phyloP scores from a whole-genome alignment of 805 yeast species.

The Ogataea siamensis region DNA sequence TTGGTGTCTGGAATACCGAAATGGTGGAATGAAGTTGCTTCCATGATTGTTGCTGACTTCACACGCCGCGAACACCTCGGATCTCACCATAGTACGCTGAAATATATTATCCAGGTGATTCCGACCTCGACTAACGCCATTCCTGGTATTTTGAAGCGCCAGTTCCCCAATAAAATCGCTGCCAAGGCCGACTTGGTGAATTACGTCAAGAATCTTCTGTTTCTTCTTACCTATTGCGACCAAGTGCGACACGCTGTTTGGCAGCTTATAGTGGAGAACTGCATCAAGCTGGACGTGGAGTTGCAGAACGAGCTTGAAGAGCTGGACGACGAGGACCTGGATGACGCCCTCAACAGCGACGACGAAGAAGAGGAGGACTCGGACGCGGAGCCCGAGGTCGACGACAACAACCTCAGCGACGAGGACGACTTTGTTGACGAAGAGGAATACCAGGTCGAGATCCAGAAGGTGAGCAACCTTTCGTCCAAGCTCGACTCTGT shows the following conservation, averaged over 20 bases:
- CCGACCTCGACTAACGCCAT: conserved; percentile 79
- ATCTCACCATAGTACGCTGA: conserved; percentile 64
- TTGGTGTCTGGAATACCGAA: conserved; percentile 83
- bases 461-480: conserved; percentile 49
- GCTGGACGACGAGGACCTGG: conserved; percentile 69
- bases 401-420: conserved; percentile 32
- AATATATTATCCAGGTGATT: conserved; percentile 62
- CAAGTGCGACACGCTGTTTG: conserved; percentile 75
- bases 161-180: conserved; percentile 80
- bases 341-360: conserved; percentile 38
- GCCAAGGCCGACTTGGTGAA: conserved; percentile 51
- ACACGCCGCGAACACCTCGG: conserved; percentile 16
- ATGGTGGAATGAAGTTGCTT: conserved; percentile 85
- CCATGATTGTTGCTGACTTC: conserved; percentile 65
- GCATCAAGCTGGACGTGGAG: conserved; percentile 88
- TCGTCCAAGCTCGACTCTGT: conserved; percentile 72
- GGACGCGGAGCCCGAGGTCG: conserved; percentile 27
- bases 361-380: conserved; percentile 36
- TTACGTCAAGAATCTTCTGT: conserved; percentile 64
- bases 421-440: conserved; percentile 37
- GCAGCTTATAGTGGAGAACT: conserved; percentile 75
- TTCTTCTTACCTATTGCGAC: conserved; percentile 63
- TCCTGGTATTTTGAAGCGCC: conserved; percentile 51
- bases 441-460: conserved; percentile 47
- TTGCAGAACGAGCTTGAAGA: conserved; percentile 86